Evolutionary conservation across 2,329 filamentous ascomycete genomes (phyloP).

Genomic region (Hymenoscyphus scutula): DNA sequence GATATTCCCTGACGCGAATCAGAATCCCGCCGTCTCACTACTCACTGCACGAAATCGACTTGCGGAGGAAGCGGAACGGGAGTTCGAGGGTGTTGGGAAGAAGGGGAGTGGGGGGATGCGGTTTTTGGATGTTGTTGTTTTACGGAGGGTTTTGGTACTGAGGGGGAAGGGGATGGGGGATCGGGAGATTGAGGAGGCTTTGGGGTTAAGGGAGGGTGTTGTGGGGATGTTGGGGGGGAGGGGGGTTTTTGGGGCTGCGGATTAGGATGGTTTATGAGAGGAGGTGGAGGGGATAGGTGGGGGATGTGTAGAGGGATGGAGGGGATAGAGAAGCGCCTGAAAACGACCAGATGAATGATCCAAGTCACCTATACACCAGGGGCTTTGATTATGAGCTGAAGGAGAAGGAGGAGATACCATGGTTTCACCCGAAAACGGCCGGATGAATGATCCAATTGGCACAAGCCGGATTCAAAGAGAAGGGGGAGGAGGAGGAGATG

Average conservation of each 20-base stretch:
- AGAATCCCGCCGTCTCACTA: constrained; percentile 31
- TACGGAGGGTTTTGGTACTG: constrained; percentile 48
- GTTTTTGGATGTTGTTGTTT: constrained; percentile 49
- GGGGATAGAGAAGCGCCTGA: too few relatives aligned
- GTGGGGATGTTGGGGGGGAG: constrained; percentile 36
- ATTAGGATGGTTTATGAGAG: background rate
- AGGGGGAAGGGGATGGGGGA: constrained; percentile 36
- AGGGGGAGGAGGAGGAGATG: background rate
- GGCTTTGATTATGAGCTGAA: too few relatives aligned
- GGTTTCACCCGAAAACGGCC: too few relatives aligned
- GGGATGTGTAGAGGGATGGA: too few relatives aligned
- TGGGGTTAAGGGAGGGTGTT: constrained; percentile 45
- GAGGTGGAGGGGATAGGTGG: too few relatives aligned
- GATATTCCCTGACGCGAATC: constrained; percentile 23
- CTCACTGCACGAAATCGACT: constrained; percentile 52
- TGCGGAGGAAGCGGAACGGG: constrained; percentile 56
- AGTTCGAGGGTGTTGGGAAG: constrained; percentile 47
- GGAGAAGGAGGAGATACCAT: too few relatives aligned
- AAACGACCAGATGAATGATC: too few relatives aligned
- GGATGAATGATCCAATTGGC: too few relatives aligned
- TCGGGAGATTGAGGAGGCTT: constrained; percentile 37
- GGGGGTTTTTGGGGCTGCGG: constrained; percentile 24
- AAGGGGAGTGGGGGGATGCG: constrained; percentile 38
- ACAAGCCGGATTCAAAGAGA: too few relatives aligned
- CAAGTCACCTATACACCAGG: too few relatives aligned